A percentile compares a stretch with the other conserved stretches of the same genome.
phyloP scores from a whole-genome alignment of 1,284 basidiomycete species.

The Ceratobasidium papillatum region DNA sequence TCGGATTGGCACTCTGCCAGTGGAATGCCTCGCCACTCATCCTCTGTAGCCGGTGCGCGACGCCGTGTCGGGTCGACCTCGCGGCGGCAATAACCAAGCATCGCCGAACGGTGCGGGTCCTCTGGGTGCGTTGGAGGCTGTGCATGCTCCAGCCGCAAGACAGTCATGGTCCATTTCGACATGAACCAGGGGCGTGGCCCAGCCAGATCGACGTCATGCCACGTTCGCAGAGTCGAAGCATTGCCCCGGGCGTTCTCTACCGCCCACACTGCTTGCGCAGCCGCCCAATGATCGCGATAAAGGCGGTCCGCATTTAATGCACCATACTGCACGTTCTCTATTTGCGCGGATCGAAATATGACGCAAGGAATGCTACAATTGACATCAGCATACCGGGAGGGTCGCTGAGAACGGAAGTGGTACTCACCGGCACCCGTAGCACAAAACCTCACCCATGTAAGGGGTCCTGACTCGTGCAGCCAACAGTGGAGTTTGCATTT shows the following conservation, averaged over 20 bases:
- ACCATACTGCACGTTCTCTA: too few relatives aligned
- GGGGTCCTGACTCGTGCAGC: background rate
- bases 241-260: too few relatives aligned
- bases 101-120: background rate
- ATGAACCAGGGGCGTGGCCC: background rate
- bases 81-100: background rate
- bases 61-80: background rate
- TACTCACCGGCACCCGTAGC: background rate
- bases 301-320: too few relatives aligned
- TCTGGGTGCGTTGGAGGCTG: background rate
- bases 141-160: background rate
- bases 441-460: background rate
- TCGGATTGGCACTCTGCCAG: background rate
- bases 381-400: too few relatives aligned
- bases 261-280: too few relatives aligned
- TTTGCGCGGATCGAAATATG: too few relatives aligned
- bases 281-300: too few relatives aligned
- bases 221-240: background rate
- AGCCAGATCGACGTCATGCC: background rate
- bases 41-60: background rate
- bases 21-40: too few relatives aligned
- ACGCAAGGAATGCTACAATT: too few relatives aligned
- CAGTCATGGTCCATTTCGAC: background rate
- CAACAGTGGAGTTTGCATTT: background rate
- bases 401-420: too few relatives aligned